Conservation (phyloP, 495 filamentous ascomycete genomes). For the Aspergillus haitiensis region DNA sequence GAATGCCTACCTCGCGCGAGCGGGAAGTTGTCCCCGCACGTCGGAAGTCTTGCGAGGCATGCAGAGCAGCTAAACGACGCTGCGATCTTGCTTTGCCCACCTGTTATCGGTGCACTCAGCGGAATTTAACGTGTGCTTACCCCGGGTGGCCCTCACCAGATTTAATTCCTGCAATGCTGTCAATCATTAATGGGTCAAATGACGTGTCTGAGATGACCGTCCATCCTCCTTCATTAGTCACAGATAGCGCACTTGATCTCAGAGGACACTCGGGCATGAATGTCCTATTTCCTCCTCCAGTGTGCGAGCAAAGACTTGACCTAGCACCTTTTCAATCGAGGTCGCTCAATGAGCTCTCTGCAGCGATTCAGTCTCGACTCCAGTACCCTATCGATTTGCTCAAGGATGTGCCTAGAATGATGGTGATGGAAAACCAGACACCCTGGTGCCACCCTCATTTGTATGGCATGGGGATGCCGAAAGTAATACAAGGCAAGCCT, state of each 20-base stretch:
- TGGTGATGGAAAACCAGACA: constrained; percentile 49
- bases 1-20: constrained; percentile 11
- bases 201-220: background rate
- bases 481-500: constrained; percentile 46
- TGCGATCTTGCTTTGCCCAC: constrained; percentile 50
- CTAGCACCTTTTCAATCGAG: constrained; percentile 15
- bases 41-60: constrained; percentile 54
- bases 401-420: constrained; percentile 41
- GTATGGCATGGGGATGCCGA: constrained; percentile 49
- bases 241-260: no score
- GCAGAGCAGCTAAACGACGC: constrained; percentile 53
- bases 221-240: no score
- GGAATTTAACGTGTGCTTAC: constrained; percentile 47
- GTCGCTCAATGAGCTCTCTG: constrained; percentile 17
- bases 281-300: background rate
- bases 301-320: background rate
- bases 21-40: constrained; percentile 39
- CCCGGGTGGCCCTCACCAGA: constrained; percentile 24
- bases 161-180: constrained; percentile 12
- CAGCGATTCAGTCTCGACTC: constrained; percentile 36
- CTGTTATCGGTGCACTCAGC: constrained; percentile 49
- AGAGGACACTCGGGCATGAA: background rate
- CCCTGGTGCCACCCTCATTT: constrained; percentile 51
- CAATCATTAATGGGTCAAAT: constrained; percentile 3
- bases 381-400: constrained; percentile 47